Evolutionary conservation across 148 eudicot genomes (phyloP).

Genomic region (Vaccinium vitisidaea): DNA sequence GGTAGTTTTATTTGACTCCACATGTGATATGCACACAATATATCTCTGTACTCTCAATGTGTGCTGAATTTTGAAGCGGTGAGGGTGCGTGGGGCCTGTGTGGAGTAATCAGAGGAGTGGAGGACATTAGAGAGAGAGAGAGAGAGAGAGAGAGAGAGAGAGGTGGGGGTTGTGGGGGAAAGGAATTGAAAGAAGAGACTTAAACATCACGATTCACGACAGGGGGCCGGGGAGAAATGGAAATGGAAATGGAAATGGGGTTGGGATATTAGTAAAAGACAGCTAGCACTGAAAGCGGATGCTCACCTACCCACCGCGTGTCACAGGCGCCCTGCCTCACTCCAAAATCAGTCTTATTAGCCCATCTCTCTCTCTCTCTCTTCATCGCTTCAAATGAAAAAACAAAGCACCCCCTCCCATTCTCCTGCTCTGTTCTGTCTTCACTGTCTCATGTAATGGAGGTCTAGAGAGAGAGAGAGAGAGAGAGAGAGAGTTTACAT

Average conservation of each 20-base stretch:
- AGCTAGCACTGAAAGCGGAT: conserved; percentile 40
- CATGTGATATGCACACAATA: no score
- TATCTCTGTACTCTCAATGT: no score
- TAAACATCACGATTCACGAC: conserved; percentile 56
- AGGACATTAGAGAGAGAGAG: not conserved
- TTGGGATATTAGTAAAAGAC: conserved; percentile 24
- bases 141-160: not conserved
- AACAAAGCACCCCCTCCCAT: not conserved
- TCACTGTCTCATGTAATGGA: not conserved
- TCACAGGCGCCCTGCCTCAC: conserved; percentile 8
- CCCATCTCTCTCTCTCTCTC: not conserved
- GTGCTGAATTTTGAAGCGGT: not conserved
- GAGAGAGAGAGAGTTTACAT: not conserved
- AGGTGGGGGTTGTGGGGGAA: not conserved
- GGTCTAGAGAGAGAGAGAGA: not conserved
- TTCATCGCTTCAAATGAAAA: conserved; percentile 1
- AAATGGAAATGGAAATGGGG: not conserved
- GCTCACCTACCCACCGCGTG: conserved; percentile 29
- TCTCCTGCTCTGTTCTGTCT: conserved; percentile 3
- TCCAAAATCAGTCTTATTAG: not conserved
- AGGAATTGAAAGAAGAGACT: conserved; percentile 29
- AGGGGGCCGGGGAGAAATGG: conserved; percentile 14
- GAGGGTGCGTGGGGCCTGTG: conserved; percentile 4
- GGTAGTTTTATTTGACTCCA: no score
- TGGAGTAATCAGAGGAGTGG: conserved; percentile 3